phyloP scores from a whole-genome alignment of 2,329 filamentous ascomycete genomes.

The Alternaria metachromatica region DNA sequence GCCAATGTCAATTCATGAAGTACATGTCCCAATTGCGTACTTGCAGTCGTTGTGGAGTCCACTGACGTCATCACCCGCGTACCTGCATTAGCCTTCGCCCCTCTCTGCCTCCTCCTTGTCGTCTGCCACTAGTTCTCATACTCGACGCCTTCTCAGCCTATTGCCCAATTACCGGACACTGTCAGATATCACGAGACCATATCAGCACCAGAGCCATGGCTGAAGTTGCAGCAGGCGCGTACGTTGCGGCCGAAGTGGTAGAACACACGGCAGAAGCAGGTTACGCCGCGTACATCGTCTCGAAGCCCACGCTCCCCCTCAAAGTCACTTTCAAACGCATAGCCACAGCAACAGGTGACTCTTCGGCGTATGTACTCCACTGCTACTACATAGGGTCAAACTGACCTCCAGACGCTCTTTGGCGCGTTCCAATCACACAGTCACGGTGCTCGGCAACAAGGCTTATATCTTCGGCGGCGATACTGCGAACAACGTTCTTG shows the following conservation, averaged over 20 bases:
- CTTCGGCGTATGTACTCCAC: slow-evolving; percentile 31
- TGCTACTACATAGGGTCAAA: neutral
- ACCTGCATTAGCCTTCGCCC: slow-evolving; percentile 7
- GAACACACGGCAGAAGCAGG: slow-evolving; percentile 51
- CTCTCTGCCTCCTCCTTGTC: neutral
- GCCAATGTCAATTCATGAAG: neutral
- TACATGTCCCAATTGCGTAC: neutral
- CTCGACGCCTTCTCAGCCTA: neutral
- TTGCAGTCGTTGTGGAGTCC: slow-evolving; percentile 3
- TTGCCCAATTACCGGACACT: neutral
- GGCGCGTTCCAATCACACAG: slow-evolving; percentile 47
- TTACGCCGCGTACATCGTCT: slow-evolving; percentile 50
- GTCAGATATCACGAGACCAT: neutral
- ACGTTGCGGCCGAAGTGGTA: slow-evolving; percentile 47
- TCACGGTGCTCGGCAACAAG: slow-evolving; percentile 51
- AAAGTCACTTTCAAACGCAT: slow-evolving; percentile 53
- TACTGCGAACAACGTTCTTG: slow-evolving; percentile 43
- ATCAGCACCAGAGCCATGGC: slow-evolving; percentile 37
- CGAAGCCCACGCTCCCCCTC: slow-evolving; percentile 52
- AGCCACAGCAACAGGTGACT: slow-evolving; percentile 46
- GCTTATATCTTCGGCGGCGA: slow-evolving; percentile 56
- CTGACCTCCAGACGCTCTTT: slow-evolving; percentile 35
- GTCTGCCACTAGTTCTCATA: neutral
- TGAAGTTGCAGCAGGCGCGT: slow-evolving; percentile 50
- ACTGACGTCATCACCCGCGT: slow-evolving; percentile 12